phyloP scores from a whole-genome alignment of 2,329 filamentous ascomycete species.

The Epichloe coenophiala region DNA sequence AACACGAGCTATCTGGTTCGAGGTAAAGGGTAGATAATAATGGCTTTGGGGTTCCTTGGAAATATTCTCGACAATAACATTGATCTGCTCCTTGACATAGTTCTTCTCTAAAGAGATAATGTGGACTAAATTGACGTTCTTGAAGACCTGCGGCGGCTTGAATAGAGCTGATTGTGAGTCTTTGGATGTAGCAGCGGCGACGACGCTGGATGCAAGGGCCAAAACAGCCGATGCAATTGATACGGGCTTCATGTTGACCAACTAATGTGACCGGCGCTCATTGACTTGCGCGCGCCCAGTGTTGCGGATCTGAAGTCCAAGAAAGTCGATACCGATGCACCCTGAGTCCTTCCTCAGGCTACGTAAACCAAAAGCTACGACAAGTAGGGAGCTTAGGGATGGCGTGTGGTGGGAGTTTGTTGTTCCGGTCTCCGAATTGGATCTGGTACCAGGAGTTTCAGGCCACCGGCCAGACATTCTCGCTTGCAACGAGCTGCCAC shows the following conservation, averaged over 20 bases:
- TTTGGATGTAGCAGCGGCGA: slow-evolving; percentile 40
- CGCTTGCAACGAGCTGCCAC: neutral
- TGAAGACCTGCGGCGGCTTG: slow-evolving; percentile 80
- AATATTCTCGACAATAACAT: slow-evolving; percentile 86
- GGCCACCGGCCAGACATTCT: neutral
- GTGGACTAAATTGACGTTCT: slow-evolving; percentile 84
- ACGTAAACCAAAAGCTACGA: slow-evolving; percentile 1
- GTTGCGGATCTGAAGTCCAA: slow-evolving; percentile 5
- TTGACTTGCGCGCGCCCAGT: slow-evolving; percentile 18
- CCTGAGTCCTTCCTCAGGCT: slow-evolving; percentile 4
- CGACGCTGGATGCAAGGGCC: slow-evolving; percentile 39
- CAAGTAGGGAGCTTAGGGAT: neutral
- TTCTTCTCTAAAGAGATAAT: slow-evolving; percentile 87
- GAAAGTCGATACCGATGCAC: slow-evolving; percentile 3
- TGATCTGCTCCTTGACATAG: slow-evolving; percentile 80
- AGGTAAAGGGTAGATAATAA: slow-evolving; percentile 82
- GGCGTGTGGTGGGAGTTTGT: slow-evolving; percentile 6
- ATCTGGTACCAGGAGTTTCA: neutral
- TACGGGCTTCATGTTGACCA: slow-evolving; percentile 26
- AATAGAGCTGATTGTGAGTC: slow-evolving; percentile 52
- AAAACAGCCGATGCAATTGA: slow-evolving; percentile 43
- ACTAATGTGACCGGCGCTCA: slow-evolving; percentile 16
- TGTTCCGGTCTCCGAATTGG: slow-evolving; percentile 6
- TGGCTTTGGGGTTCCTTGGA: slow-evolving; percentile 66
- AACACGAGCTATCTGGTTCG: slow-evolving; percentile 59